Conservation (phyloP, 345 rosid genomes). For the Reutealis trisperma region DNA sequence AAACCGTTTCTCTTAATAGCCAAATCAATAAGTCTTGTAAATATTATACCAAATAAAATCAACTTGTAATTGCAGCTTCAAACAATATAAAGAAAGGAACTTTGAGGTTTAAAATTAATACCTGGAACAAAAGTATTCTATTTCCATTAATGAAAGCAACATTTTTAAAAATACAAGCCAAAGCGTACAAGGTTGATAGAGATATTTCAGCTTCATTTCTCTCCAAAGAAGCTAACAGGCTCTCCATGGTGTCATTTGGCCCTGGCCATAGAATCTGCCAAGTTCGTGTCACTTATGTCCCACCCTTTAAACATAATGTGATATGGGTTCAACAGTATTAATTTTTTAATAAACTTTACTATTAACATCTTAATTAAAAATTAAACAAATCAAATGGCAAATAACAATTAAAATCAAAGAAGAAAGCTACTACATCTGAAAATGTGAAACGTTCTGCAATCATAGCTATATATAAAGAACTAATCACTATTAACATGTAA, state of each 20-base stretch:
- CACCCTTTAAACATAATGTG: constrained; percentile 93
- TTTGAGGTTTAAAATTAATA: constrained; percentile 10
- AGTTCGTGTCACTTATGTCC: constrained; percentile 96
- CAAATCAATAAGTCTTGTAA: constrained; percentile 79
- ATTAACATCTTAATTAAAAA: neutral
- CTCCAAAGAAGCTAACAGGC: constrained; percentile 79
- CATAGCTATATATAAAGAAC: no score
- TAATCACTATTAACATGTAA: neutral
- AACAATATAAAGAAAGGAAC: neutral
- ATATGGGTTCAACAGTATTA: constrained; percentile 77
- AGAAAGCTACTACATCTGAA: neutral
- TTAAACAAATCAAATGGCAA: neutral
- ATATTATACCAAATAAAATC: neutral
- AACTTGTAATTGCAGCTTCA: neutral
- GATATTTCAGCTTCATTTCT: constrained; percentile 88
- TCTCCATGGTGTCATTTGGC: constrained; percentile 93
- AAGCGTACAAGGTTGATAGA: constrained; percentile 85
- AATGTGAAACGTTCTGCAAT: no score
- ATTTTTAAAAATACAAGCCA: constrained; percentile 84
- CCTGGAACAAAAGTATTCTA: constrained; percentile 98
- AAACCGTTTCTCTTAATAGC: constrained; percentile 77
- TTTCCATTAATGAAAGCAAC: constrained; percentile 97
- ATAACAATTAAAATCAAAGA: neutral
- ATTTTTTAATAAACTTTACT: neutral
- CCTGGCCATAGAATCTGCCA: constrained; percentile 97